Evolutionary conservation across 495 filamentous ascomycete genomes (phyloP).

Genomic region (Penicillium diatomitis): DNA sequence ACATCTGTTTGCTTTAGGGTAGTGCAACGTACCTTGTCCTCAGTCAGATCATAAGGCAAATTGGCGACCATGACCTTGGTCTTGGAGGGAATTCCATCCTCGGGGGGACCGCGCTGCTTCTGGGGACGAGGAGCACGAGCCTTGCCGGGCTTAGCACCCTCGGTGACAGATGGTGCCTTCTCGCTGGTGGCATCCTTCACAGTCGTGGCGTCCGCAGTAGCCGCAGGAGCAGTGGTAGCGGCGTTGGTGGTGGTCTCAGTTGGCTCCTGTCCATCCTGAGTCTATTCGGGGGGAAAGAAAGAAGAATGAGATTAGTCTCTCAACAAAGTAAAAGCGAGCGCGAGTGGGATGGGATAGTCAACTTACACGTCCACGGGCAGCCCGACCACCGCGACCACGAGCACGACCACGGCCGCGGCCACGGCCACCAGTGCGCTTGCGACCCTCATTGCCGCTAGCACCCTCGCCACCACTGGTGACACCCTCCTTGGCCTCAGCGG

Average conservation of each 20-base stretch:
- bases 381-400: conserved; percentile 56
- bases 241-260: conserved; percentile 43
- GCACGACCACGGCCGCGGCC: conserved; percentile 68
- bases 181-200: conserved; percentile 54
- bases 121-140: conserved; percentile 39
- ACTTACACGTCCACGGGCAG: conserved; percentile 66
- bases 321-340: background rate
- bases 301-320: background rate
- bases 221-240: too few species aligned
- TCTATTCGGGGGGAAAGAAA: background rate
- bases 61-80: conserved; percentile 99
- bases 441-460: conserved; percentile 61
- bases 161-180: conserved; percentile 41
- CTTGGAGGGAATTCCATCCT: conserved; percentile 96
- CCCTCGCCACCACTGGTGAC: conserved; percentile 56
- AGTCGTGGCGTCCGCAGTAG: conserved; percentile 30
- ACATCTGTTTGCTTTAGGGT: background rate
- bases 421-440: conserved; percentile 69
- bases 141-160: conserved; percentile 39
- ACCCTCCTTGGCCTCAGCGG: conserved; percentile 69
- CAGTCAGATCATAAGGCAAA: conserved; percentile 92
- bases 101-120: conserved; percentile 83
- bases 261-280: conserved; percentile 20
- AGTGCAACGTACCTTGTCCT: conserved; percentile 69
- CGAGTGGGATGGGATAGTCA: background rate